These are phyloP conservation scores for Fusarium austroafricanum DNA, from an alignment of 2,329 filamentous ascomycete species.

Conservation along the genomic window DNA sequence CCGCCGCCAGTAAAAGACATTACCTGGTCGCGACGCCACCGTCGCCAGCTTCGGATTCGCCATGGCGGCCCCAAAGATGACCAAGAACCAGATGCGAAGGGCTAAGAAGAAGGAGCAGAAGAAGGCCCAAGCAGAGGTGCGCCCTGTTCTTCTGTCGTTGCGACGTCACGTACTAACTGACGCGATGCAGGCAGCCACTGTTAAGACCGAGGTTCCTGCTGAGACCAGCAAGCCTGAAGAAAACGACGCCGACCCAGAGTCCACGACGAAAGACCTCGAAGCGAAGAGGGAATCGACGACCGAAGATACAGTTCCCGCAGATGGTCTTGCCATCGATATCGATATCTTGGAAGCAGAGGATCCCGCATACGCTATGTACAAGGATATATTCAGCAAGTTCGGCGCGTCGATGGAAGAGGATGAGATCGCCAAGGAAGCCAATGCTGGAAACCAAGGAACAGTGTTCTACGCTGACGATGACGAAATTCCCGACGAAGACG, in stretches of 20 bases:
- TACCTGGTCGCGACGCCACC: slow-evolving; percentile 42
- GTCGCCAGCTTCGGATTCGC: slow-evolving; percentile 48
- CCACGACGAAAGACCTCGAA: slow-evolving; percentile 54
- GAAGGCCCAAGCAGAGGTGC: slow-evolving; percentile 69
- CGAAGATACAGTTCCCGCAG: slow-evolving; percentile 53
- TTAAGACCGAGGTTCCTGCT: slow-evolving; percentile 33
- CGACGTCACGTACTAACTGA: slow-evolving; percentile 31
- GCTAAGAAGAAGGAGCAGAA: slow-evolving; percentile 96
- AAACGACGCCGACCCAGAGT: slow-evolving; percentile 51
- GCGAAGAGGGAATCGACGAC: slow-evolving; percentile 54
- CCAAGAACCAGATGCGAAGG: slow-evolving; percentile 93
- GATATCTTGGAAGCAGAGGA: slow-evolving; percentile 75
- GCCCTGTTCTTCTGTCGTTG: neutral
- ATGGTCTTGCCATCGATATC: slow-evolving; percentile 65
- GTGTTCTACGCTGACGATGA: slow-evolving; percentile 86
- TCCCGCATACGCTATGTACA: slow-evolving; percentile 85
- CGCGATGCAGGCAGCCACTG: slow-evolving; percentile 36
- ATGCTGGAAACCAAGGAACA: slow-evolving; percentile 81
- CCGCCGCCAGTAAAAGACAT: slow-evolving; percentile 44
- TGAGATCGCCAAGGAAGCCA: slow-evolving; percentile 71
- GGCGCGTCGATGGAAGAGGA: slow-evolving; percentile 73
- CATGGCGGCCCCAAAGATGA: slow-evolving; percentile 78
- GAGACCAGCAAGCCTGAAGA: slow-evolving; percentile 42
- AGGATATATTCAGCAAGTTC: slow-evolving; percentile 84
- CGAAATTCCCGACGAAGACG: slow-evolving; percentile 86